A percentile compares a stretch with the other conserved stretches of the same genome.
Evolutionary conservation across 164 flowering plant genomes (phyloP).

Genomic region (Dillenia turbinata): DNA sequence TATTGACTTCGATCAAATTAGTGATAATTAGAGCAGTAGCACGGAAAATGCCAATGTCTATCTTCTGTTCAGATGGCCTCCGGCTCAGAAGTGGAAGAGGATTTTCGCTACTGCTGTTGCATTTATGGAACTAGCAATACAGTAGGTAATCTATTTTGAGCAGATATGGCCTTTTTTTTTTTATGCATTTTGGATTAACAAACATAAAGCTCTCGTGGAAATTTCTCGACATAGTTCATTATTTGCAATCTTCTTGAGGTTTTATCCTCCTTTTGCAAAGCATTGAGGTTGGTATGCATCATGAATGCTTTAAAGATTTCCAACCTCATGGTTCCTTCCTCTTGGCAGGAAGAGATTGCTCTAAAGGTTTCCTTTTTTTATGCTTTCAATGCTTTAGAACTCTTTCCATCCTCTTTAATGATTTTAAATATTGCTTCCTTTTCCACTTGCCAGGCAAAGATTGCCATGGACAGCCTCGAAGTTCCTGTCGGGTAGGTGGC

Average conservation of each 20-base stretch:
- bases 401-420: no score
- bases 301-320: no score
- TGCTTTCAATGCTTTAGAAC: not conserved
- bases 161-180: not conserved
- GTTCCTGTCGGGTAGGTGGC: slow-evolving; percentile 27
- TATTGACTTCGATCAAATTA: no score
- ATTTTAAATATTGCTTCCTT: not conserved
- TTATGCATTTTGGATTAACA: not conserved
- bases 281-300: no score
- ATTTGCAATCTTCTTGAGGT: no score
- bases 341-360: not conserved
- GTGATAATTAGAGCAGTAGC: no score
- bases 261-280: no score
- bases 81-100: slow-evolving; percentile 10
- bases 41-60: no score
- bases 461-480: slow-evolving; percentile 23
- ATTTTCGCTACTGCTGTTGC: slow-evolving; percentile 16
- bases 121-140: slow-evolving; percentile 58
- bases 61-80: slow-evolving; percentile 18
- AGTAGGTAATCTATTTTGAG: slow-evolving; percentile 32
- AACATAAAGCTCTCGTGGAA: no score
- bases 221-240: no score
- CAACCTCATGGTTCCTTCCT: no score
- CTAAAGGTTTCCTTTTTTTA: not conserved
- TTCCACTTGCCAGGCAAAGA: slow-evolving; percentile 17